These are phyloP conservation scores for Neopestalotiopsis clavispora DNA, from an alignment of 2,329 filamentous ascomycete species.

Conservation along the genomic window DNA sequence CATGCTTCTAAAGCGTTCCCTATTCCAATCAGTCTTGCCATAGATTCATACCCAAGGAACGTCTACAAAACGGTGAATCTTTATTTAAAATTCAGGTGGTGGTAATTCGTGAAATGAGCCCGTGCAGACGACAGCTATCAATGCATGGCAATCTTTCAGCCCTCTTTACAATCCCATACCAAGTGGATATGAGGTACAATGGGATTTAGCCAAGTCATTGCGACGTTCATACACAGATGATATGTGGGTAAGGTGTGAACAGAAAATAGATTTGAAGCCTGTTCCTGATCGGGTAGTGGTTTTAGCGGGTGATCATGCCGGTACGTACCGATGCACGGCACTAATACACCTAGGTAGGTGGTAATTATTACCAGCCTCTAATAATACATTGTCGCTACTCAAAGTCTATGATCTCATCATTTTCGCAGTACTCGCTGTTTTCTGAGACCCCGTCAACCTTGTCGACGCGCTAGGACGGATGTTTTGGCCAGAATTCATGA, in stretches of 20 bases:
- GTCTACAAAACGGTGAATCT: too few relatives aligned
- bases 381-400: background rate
- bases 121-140: background rate
- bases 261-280: background rate
- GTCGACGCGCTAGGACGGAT: background rate
- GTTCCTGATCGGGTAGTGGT: background rate
- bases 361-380: background rate
- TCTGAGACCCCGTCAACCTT: slow-evolving; percentile 7
- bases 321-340: background rate
- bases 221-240: background rate
- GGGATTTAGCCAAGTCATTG: background rate
- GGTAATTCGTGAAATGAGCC: too few relatives aligned
- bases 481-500: too few relatives aligned
- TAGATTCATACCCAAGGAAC: too few relatives aligned
- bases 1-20: too few relatives aligned
- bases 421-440: slow-evolving; percentile 10
- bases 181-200: background rate
- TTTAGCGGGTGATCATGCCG: background rate
- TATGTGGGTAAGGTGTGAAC: background rate
- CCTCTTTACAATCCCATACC: background rate
- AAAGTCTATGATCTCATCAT: slow-evolving; percentile 21
- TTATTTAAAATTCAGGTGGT: too few relatives aligned
- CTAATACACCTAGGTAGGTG: too few relatives aligned
- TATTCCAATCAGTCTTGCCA: too few relatives aligned
- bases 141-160: background rate